These are phyloP conservation scores for Pelargonium cotyledonis DNA, from an alignment of 441 rosid genomes.

Conservation along the genomic window DNA sequence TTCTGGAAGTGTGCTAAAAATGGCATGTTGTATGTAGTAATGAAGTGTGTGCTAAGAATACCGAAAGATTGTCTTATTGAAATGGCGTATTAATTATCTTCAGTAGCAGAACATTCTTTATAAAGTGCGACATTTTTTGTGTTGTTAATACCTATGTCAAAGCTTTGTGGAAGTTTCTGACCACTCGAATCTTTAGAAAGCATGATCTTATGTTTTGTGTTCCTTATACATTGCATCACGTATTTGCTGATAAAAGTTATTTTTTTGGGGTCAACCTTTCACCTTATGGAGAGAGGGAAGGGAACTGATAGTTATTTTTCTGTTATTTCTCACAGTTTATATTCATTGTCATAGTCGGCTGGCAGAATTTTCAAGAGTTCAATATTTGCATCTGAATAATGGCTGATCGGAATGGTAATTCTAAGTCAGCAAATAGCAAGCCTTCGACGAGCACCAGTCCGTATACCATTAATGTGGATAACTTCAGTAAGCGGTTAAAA, in stretches of 20 bases:
- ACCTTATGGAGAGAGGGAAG: constrained; percentile 9
- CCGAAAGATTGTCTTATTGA: too few relatives aligned
- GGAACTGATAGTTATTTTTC: constrained; percentile 11
- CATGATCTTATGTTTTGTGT: not conserved
- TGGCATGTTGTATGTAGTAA: too few relatives aligned
- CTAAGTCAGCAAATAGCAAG: constrained; percentile 39
- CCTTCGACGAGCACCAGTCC: constrained; percentile 36
- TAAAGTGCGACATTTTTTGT: too few relatives aligned
- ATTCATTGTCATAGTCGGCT: not conserved
- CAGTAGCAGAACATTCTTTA: too few relatives aligned
- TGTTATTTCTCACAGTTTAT: constrained; percentile 16
- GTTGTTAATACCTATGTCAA: too few relatives aligned
- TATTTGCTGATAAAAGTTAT: not conserved
- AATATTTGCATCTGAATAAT: constrained; percentile 22
- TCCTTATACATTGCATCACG: not conserved
- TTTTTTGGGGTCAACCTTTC: not conserved
- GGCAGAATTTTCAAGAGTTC: constrained; percentile 12
- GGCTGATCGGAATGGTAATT: constrained; percentile 44
- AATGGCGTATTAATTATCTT: too few relatives aligned
- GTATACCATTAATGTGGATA: constrained; percentile 53
- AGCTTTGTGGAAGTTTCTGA: not conserved
- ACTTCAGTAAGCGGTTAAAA: constrained; percentile 54
- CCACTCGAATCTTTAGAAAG: not conserved
- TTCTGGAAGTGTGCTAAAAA: too few relatives aligned
- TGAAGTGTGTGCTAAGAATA: too few relatives aligned